phyloP scores from a whole-genome alignment of 176 grass and related monocot genomes.

The Oropetium thomaeum region DNA sequence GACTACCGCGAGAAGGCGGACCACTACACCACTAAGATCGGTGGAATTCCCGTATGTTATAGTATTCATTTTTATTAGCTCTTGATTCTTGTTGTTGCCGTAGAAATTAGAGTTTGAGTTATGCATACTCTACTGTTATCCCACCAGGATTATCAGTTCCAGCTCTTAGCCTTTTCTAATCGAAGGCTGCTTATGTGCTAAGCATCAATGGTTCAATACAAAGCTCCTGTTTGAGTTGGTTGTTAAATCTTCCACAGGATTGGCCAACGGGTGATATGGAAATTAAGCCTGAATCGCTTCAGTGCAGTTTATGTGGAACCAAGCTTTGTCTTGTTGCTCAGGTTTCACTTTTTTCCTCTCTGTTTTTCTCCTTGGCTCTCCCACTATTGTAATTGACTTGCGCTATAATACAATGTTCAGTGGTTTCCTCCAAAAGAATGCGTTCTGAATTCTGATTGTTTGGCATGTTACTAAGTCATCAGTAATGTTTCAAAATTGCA shows the following conservation, averaged over 20 bases:
- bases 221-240: not conserved
- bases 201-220: not conserved
- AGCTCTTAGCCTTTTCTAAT: not conserved
- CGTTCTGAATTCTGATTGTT: not conserved
- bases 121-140: not conserved
- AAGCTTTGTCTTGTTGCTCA: conserved; percentile 76
- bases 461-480: not conserved
- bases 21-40: conserved; percentile 95
- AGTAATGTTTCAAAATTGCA: not conserved
- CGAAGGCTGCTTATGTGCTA: not conserved
- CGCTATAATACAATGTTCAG: no score
- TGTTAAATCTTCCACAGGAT: conserved; percentile 45
- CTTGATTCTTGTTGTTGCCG: not conserved
- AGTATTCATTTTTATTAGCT: not conserved
- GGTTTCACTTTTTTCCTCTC: no score
- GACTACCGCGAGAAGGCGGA: conserved; percentile 78
- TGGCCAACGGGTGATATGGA: conserved; percentile 51
- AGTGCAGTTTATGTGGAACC: conserved; percentile 59
- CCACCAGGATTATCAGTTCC: not conserved
- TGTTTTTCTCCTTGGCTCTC: no score
- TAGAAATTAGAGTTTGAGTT: not conserved
- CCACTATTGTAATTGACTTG: no score
- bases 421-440: no score
- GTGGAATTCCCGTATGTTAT: conserved; percentile 64
- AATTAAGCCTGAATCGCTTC: conserved; percentile 40